Base-by-base conservation (phyloP, 306 rosid genomes). In the Pterocarpus santalinus region DNA sequence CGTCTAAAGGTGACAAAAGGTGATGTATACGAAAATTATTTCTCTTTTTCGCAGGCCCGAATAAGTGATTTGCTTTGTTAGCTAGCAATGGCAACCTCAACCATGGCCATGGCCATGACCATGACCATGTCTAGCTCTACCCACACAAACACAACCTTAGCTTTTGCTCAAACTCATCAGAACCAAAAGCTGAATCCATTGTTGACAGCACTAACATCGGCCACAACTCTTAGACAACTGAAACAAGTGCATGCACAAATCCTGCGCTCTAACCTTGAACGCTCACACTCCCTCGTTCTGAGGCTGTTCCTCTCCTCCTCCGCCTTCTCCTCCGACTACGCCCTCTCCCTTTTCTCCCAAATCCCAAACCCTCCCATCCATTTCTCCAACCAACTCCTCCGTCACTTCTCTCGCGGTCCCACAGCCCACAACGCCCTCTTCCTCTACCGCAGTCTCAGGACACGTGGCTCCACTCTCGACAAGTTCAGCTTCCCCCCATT, bases 201-300 rank as follows among this genome's bases (percentile, higher is more conserved):
- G 41, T 43, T 75, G 53, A 77, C 81, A n/a, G 87, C 92, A 55
- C 79, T 90, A 8, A 38, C 87, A 32, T 79, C 95, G 65, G 61
- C 88, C 69, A 66, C 89, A 79, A 75, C 83, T 30, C 82, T 85
- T 38, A 22, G 68, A 14, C 92, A 88, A 1, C 90, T 94, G 67
- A 90, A 86, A 68, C 94, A 91, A 87, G 69, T 94, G 38, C 97
- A 94, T 72, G 89, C 92, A 15, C 95, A 86, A 80, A 87, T 94
- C 64, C 91, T 94, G 41, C 92, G 89, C 74, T 76, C 84, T 67
- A 65, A 72, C 2, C 60, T 60, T n/a, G 80, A 85, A 5, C 64
- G 57, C 43, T 83, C 88, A 52, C 55, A 76, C 35, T 66, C 84
- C 28, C 85, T 92, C 56, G 89, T 91, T 68, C 79, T 75, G 67